Evolutionary conservation across 768 basidiomycete species (phyloP), one percentile per base, ranked within the genome.

Genomic region (Collybia sordida): DNA sequence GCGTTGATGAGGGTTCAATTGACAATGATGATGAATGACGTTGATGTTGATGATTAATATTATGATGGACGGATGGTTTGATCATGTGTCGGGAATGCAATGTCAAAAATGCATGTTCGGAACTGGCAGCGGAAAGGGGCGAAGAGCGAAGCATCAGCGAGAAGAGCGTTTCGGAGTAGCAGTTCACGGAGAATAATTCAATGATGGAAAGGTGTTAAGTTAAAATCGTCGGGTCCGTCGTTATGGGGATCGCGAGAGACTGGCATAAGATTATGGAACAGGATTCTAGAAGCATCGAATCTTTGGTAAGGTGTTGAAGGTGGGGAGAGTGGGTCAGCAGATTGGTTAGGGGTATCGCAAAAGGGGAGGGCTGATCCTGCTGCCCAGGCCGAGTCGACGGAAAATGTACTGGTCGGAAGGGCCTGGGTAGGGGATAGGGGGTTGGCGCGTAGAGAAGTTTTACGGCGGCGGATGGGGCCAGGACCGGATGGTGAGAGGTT

Each of bases 241-340:
- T 45, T 46, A 57, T 56, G 54, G 42, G 61, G 54, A 63, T 73
- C 72, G 56, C 70, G 69, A 56, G 75, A 69, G 48, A 83, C 75
- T 34, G 84, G 84, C 81, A 86, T 83, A 60, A 86, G 80, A 56
- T 82, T 73, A 61, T 71, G 74, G 55, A 83, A 84, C 15, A 73
- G 70, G 57, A 80, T 71, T 52, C 66, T 72, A 48, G 74, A 73
- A 15, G 78, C 78, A 55, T 75, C 68, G 59, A 79, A 75, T 25
- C 70, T 69, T 24, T 72, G 60, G 59, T 59, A 55, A 22, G 64
- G 68, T 47, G 72, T 72, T 58, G 53, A 57, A 49, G 59, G 62
- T 15, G 52, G 61, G 40, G 57, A 50, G 31, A 46, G 27, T 28
- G 37, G 52, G 45, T 40, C 46, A 22, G 58, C 46, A 22, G 58